Base-by-base conservation (phyloP, 306 rosid genomes). In the Malus fusca region DNA sequence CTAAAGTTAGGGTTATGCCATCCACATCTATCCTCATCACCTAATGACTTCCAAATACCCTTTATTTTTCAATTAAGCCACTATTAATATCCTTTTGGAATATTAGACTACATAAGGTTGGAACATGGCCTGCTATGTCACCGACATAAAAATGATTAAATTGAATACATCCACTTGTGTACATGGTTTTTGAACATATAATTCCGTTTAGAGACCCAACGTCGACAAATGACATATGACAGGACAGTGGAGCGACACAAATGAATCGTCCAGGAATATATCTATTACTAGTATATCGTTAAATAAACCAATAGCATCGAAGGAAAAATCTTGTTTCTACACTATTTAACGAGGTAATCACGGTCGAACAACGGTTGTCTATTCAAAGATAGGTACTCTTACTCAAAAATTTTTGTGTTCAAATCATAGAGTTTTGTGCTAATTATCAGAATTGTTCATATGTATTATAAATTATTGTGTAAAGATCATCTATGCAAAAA, bases 191-290 rank as follows among this genome's bases (percentile, higher is more conserved):
- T 28, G 22, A 37, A 28, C 42, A 63, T 23, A 60, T 13, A 25
- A 25, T 60, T 60, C 66, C 66, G 10, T 30, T 52, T 71, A 52
- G 74, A n/a, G 44, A 14, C 31, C 74, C 28, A 55, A 71, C 51
- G 64, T 71, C 31, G 75, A 71, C 64, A 71, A 48, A 53, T 53
- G 25, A n/a, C 51, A 71, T 53, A 71, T 33, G 65, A n/a, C 6
- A n/a, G 1, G 75, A 53, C 42, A 26, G 61, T 46, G 60, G 43
- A 30, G 26, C 13, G 73, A 69, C 73, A 26, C 18, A 69, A 23
- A 15, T 30, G 61, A 68, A 8, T 43, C 11, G 13, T 56, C 15
- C 25, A 44, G 40, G 59, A 44, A 43, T 68, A 25, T 68, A 68
- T 43, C 35, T 44, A 8, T 68, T 9, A 40, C 11, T 53, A 11